These are phyloP conservation scores for Fusarium nanum DNA, from an alignment of 2,329 filamentous ascomycete species.

Conservation along the genomic window DNA sequence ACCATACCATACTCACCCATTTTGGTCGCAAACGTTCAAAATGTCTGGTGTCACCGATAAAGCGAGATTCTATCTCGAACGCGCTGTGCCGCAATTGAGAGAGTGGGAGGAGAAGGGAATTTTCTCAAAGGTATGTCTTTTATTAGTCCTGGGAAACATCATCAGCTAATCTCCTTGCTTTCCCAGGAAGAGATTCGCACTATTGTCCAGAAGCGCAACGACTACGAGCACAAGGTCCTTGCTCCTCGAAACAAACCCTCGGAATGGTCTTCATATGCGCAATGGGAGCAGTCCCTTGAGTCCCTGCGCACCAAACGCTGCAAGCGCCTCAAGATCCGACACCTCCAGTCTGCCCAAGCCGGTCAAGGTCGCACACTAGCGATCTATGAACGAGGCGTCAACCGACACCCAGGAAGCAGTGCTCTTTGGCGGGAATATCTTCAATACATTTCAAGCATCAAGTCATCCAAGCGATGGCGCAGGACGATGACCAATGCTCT, in stretches of 20 bases:
- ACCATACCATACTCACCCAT: slow-evolving; percentile 5
- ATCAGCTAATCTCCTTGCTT: slow-evolving; percentile 15
- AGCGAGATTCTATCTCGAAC: slow-evolving; percentile 93
- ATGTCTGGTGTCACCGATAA: slow-evolving; percentile 93
- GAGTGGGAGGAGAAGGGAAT: slow-evolving; percentile 93
- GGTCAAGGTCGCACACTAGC: slow-evolving; percentile 88
- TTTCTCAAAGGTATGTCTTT: slow-evolving; percentile 77
- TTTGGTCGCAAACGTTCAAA: slow-evolving; percentile 3
- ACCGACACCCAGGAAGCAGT: slow-evolving; percentile 84
- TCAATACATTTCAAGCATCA: slow-evolving; percentile 78
- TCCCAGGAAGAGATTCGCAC: slow-evolving; percentile 85
- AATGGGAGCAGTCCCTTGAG: slow-evolving; percentile 77
- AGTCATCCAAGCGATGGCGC: slow-evolving; percentile 74
- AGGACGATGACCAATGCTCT: slow-evolving; percentile 75
- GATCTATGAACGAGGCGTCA: slow-evolving; percentile 87
- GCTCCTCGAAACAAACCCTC: slow-evolving; percentile 79
- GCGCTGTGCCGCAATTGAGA: slow-evolving; percentile 89
- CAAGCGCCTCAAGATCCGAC: slow-evolving; percentile 80
- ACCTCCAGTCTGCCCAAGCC: slow-evolving; percentile 71
- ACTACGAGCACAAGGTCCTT: slow-evolving; percentile 92
- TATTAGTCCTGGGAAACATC: neutral
- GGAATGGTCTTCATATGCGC: slow-evolving; percentile 87
- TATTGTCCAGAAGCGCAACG: slow-evolving; percentile 89
- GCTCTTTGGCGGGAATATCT: slow-evolving; percentile 92
- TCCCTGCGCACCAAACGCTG: slow-evolving; percentile 84